phyloP scores from a whole-genome alignment of 805 yeast genomes.

The Candida oleophila region DNA sequence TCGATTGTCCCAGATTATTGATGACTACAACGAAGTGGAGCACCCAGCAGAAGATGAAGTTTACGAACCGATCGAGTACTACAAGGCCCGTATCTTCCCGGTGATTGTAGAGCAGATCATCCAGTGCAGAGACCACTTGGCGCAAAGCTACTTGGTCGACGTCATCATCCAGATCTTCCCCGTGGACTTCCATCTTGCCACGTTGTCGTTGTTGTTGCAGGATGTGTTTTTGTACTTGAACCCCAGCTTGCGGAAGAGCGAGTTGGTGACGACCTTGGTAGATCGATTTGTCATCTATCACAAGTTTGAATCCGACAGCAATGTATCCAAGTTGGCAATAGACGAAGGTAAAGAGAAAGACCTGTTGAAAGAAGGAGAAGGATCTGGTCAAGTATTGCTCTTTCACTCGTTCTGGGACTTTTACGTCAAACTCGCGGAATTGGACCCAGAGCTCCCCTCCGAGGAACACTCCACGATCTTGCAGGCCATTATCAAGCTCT shows the following conservation, averaged over 20 bases:
- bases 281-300: conserved; percentile 62
- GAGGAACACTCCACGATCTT: conserved; percentile 64
- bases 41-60: conserved; percentile 13
- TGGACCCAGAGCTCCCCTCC: conserved; percentile 64
- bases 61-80: conserved; percentile 29
- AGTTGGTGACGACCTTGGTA: conserved; percentile 66
- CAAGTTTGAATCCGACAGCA: conserved; percentile 16
- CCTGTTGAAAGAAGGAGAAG: conserved; percentile 10
- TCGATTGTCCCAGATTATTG: conserved; percentile 80
- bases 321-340: conserved; percentile 11
- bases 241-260: conserved; percentile 67
- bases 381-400: conserved; percentile 23
- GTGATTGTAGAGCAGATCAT: conserved; percentile 83
- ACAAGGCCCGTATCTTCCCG: conserved; percentile 64
- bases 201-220: conserved; percentile 62
- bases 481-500: conserved; percentile 62
- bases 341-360: conserved; percentile 10
- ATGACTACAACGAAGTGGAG: conserved; percentile 54
- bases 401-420: conserved; percentile 70
- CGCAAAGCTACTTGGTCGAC: conserved; percentile 89
- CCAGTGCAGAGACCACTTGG: conserved; percentile 87
- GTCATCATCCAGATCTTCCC: conserved; percentile 94
- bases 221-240: conserved; percentile 64
- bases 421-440: conserved; percentile 51
- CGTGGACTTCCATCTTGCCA: conserved; percentile 80